Conservation (phyloP, 1,284 basidiomycete species). For the Cryptococcus floricola region DNA sequence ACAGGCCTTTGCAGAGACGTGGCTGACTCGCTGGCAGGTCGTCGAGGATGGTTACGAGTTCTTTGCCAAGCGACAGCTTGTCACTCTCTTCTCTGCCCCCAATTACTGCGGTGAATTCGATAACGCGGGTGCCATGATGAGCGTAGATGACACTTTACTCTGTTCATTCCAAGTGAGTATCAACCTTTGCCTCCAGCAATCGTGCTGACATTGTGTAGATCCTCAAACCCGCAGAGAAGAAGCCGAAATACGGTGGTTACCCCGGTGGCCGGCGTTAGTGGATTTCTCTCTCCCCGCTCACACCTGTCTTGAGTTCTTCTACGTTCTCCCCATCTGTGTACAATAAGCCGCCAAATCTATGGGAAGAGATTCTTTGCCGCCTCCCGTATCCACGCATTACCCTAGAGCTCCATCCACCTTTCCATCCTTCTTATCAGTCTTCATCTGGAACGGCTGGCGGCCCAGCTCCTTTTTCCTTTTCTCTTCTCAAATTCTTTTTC, state of each 20-base stretch:
- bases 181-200: too few species aligned
- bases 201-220: constrained; percentile 58
- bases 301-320: constrained; percentile 16
- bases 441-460: too few species aligned
- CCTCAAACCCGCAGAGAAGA: constrained; percentile 98
- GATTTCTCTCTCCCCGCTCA: constrained; percentile 5
- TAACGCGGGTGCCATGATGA: constrained; percentile 86
- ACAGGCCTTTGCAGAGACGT: too few species aligned
- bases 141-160: constrained; percentile 92
- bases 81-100: constrained; percentile 97
- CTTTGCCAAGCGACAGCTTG: constrained; percentile 97
- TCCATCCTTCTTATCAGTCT: too few species aligned
- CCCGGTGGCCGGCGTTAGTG: constrained; percentile 45
- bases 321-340: neutral
- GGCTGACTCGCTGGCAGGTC: constrained; percentile 58
- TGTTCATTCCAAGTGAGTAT: constrained; percentile 85
- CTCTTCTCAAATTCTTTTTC: neutral
- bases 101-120: constrained; percentile 53
- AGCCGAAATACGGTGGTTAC: constrained; percentile 53
- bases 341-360: neutral
- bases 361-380: neutral
- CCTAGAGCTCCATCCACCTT: too few species aligned
- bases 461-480: neutral
- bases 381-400: neutral
- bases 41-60: constrained; percentile 99